Evolutionary conservation across 805 yeast species (phyloP).

Genomic region (Pichia nakasei): DNA sequence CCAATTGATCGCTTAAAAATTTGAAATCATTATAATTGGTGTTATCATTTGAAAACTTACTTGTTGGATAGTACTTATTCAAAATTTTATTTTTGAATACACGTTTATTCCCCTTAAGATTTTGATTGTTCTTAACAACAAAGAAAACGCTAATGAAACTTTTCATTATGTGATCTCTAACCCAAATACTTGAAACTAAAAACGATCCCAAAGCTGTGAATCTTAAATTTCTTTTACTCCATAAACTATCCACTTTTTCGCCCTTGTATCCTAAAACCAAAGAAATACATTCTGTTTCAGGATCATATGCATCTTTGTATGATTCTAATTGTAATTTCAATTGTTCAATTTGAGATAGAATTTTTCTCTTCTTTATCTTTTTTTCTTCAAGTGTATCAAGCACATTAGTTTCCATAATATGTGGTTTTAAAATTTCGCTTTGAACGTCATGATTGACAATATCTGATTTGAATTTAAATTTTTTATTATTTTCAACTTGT

Average conservation of each 20-base stretch:
- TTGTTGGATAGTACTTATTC: background rate
- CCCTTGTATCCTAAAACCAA: constrained; percentile 6
- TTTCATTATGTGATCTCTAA: constrained; percentile 14
- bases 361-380: background rate
- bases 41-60: background rate
- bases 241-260: constrained; percentile 1
- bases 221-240: constrained; percentile 11
- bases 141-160: constrained; percentile 7
- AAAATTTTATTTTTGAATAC: background rate
- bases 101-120: background rate
- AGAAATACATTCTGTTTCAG: constrained; percentile 7
- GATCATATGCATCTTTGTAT: background rate
- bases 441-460: background rate
- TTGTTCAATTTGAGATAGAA: background rate
- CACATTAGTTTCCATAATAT: background rate
- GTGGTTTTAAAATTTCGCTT: background rate
- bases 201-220: constrained; percentile 11
- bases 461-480: background rate
- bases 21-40: background rate
- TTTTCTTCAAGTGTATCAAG: background rate
- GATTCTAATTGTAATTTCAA: background rate
- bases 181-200: constrained; percentile 9
- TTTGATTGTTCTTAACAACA: background rate
- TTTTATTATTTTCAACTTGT: background rate
- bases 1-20: constrained; percentile 4